These are phyloP conservation scores for Tricholomella constricta DNA, from an alignment of 768 basidiomycete species.

Conservation along the genomic window DNA sequence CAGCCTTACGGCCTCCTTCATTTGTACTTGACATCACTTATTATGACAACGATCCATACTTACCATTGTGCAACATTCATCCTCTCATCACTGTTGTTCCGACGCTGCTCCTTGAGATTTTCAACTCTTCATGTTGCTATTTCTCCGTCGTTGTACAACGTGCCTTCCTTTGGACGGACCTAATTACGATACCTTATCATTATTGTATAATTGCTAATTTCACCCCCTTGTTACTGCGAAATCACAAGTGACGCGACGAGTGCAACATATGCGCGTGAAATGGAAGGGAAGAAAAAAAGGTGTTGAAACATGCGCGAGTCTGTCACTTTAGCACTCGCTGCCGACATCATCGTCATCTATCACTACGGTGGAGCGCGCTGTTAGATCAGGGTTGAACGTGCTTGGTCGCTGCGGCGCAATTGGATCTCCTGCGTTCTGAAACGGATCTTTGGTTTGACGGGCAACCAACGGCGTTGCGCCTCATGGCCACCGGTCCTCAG, in stretches of 20 bases:
- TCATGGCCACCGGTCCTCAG: neutral
- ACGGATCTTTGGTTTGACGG: neutral
- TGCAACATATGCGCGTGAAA: too few species aligned
- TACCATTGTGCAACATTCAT: slow-evolving; percentile 1
- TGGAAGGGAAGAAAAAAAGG: too few species aligned
- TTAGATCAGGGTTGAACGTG: neutral
- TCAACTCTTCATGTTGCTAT: neutral
- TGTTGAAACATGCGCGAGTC: too few species aligned
- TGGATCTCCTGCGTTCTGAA: neutral
- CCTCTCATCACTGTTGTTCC: neutral
- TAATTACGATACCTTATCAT: neutral
- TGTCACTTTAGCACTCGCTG: too few species aligned
- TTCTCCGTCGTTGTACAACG: slow-evolving; percentile 2
- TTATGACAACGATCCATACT: neutral
- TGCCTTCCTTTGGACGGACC: neutral
- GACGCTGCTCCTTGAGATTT: neutral
- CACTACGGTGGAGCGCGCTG: neutral
- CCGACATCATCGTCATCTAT: too few species aligned
- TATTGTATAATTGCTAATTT: slow-evolving; percentile 12
- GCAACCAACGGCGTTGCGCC: neutral
- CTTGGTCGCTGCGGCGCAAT: neutral
- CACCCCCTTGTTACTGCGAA: neutral
- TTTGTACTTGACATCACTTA: slow-evolving; percentile 8
- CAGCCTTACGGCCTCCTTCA: slow-evolving; percentile 4
- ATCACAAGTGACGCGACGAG: neutral